Base-by-base conservation (phyloP, 345 rosid species). In the Populus deltoides region DNA sequence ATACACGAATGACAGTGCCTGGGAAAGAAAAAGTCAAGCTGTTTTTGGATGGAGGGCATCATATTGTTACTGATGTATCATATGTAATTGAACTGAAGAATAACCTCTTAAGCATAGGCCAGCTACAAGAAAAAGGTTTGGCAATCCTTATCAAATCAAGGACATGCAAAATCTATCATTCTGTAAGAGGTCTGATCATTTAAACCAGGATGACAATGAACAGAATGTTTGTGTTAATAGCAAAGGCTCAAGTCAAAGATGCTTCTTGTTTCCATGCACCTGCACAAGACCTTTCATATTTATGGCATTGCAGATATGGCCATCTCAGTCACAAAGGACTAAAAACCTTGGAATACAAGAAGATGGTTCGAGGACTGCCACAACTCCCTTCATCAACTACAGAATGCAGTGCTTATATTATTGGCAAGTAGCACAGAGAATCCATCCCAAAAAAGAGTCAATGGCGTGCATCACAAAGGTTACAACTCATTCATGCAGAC, bases 221-320 rank as follows among this genome's bases (percentile, higher is more conserved):
- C 2, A 49, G 2, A 1, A 49, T 49, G 22, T 5, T 16, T 49
- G 20, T 49, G 20, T 1, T 49, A 1, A 49, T 49, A 5, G 6
- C 53, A 49, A 49, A 16, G 53, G 18, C 20, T 49, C 7, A 49
- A 15, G 18, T 4, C 0, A 49, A 15, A 49, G 20, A 49, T 0
- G 7, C 0, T 0, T 3, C 18, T 2, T 31, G 25, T 22, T 18
- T 62, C 0, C 22, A 68, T 13, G 16, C 59, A 12, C 17, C 3
- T 11, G 8, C 7, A 24, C 7, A 68, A 24, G 31, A 24, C 8
- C 4, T 77, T 8, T 9, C 55, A 15, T 13, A 45, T 0, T n/a
- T 77, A 57, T 77, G 75, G 70, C 75, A 77, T 45, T 0, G 22
- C 0, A n/a, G 49, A 13, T 71, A 43, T 71, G 80, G 47, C 0